Conservation (phyloP, 495 filamentous ascomycete genomes). For the Cenococcum geophilum region DNA sequence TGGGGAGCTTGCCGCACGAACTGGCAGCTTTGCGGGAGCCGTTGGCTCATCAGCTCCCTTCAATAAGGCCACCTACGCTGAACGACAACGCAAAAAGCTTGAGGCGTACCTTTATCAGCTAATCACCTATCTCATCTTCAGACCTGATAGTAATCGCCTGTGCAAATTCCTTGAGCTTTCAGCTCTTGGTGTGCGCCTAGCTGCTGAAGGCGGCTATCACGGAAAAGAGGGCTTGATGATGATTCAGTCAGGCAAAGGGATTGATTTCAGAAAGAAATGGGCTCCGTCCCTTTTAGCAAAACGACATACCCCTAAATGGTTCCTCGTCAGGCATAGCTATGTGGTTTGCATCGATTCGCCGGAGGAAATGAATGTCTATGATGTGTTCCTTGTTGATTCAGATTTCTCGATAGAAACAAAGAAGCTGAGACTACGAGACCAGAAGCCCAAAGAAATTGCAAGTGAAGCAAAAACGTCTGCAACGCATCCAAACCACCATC, state of each 20-base stretch:
- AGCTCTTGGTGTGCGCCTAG: constrained; percentile 87
- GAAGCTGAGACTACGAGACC: constrained; percentile 51
- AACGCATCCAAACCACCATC: constrained; percentile 73
- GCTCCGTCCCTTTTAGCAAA: constrained; percentile 68
- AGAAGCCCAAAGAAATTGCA: constrained; percentile 47
- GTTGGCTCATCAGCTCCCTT: constrained; percentile 29
- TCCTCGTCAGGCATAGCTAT: constrained; percentile 94
- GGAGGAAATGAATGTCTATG: constrained; percentile 98
- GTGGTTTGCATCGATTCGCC: constrained; percentile 96
- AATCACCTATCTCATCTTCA: constrained; percentile 91
- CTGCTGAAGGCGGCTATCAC: constrained; percentile 92
- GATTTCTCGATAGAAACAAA: constrained; percentile 73
- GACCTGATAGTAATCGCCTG: constrained; percentile 88
- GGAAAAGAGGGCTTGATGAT: constrained; percentile 94
- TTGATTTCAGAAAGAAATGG: constrained; percentile 79
- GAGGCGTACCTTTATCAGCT: constrained; percentile 91
- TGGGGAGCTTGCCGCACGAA: constrained; percentile 41
- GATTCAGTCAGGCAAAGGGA: constrained; percentile 83
- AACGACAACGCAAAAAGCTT: constrained; percentile 75
- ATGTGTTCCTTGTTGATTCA: constrained; percentile 90
- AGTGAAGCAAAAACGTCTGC: constrained; percentile 58
- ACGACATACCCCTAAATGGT: constrained; percentile 90
- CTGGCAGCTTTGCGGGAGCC: constrained; percentile 38
- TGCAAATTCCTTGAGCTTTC: constrained; percentile 96
- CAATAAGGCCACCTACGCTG: constrained; percentile 52